Evolutionary conservation across 257 asterid genomes (phyloP), one percentile per base, ranked within the genome.

Genomic region (Capsicum pubescens): DNA sequence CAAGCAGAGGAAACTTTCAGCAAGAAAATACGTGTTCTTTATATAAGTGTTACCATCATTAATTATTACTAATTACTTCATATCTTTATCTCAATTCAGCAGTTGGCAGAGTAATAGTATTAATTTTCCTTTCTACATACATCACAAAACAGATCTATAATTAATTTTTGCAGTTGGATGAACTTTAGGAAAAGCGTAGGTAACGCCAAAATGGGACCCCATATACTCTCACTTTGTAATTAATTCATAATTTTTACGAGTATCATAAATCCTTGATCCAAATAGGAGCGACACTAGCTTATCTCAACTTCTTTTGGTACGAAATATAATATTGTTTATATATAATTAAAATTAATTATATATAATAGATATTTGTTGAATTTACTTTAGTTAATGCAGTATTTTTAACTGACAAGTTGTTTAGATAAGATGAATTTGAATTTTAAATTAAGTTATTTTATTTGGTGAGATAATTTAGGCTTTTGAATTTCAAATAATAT

Each of bases 181-280:
- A 70, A 57, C 67, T n/a, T 26, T 32, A 70, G 26, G 74, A 80
- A 66, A 64, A 86, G 13, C 21, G 14, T 39, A 55, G 39, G 59
- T 26, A 82, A 83, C 54, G 69, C 87, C 84, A 84, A 87, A 3
- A 21, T 7, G 82, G 86, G 87, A 74, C 32, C 32, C 79, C 81
- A 67, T n/a, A 36, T 0, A 14, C 74, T 84, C 81, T 80, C 83
- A 54, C 84, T 84, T 83, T 80, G 85, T 81, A 44, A 93, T 26
- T 63, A 86, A 85, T 69, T 83, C 89, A 57, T 26, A 17, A 32
- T 66, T 63, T 39, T 3, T 3, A 3, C 2, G 44, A 39, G 44
- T 39, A 39, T 26, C 32, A 26, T 26, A 26, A 26, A 26, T 26
- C 32, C 32, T 26, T 1, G 32, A 26, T 26, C 32, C 32, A 26